phyloP scores from a whole-genome alignment of 2,329 filamentous ascomycete species.

The Pseudocercospora musae region DNA sequence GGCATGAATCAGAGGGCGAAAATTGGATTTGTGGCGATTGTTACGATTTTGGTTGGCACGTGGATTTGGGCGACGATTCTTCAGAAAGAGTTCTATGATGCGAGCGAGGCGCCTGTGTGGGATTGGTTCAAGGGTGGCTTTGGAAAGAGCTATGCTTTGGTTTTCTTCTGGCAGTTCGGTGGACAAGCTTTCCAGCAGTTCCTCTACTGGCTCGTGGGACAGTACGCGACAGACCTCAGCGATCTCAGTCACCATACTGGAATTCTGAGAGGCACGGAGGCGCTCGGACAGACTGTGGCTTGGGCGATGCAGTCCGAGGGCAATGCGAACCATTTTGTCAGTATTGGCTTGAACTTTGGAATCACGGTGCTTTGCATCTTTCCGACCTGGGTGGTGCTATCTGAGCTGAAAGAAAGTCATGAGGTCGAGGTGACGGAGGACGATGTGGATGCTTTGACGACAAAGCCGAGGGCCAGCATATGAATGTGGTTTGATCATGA shows the following conservation, averaged over 20 bases:
- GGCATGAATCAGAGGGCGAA: conserved; percentile 26
- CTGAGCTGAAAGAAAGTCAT: conserved; percentile 5
- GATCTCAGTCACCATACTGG: conserved; percentile 4
- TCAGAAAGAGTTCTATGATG: conserved; percentile 9
- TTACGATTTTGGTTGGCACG: conserved; percentile 13
- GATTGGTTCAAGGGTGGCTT: conserved; percentile 10
- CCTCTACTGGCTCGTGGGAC: conserved; percentile 8
- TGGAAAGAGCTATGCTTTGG: conserved; percentile 5
- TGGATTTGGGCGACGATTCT: conserved; percentile 23
- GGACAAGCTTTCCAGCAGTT: conserved; percentile 13
- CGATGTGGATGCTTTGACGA: conserved; percentile 4
- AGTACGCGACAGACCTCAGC: conserved; percentile 8
- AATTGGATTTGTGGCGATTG: conserved; percentile 16
- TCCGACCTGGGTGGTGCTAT: conserved; percentile 10
- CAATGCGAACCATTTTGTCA: conserved; percentile 9
- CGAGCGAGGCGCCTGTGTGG: neutral
- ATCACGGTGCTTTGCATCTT: conserved; percentile 5
- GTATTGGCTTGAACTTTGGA: conserved; percentile 11
- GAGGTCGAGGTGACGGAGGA: conserved; percentile 11
- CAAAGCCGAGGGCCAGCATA: neutral
- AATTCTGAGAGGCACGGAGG: conserved; percentile 7
- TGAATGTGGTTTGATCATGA: neutral
- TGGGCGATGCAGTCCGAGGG: conserved; percentile 12
- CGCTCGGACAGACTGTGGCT: conserved; percentile 9
- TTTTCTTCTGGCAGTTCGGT: conserved; percentile 12